These are phyloP conservation scores for Glycine latifolia DNA, from an alignment of 306 rosid species.

Conservation along the genomic window DNA sequence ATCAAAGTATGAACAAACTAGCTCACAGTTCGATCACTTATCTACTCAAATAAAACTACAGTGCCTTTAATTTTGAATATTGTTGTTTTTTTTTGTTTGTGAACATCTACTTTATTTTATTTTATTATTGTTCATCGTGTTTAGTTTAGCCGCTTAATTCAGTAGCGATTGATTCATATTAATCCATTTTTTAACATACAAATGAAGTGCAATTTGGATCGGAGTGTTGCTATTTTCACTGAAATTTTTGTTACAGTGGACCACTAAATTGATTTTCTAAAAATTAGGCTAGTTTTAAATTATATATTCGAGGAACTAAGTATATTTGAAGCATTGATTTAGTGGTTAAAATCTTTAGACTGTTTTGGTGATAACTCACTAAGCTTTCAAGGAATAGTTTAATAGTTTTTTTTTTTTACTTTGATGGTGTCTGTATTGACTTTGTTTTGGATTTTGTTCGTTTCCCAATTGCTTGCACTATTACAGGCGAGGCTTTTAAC, in stretches of 20 bases:
- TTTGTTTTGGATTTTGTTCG: background rate
- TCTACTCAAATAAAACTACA: slow-evolving; percentile 10
- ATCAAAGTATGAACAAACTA: slow-evolving; percentile 3
- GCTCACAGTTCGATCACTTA: slow-evolving; percentile 37
- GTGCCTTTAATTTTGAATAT: slow-evolving; percentile 13
- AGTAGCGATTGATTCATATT: slow-evolving; percentile 41
- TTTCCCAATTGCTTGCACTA: too few relatives aligned
- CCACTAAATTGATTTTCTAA: background rate
- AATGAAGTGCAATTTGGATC: background rate
- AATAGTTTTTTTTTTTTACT: background rate
- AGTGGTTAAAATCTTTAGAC: background rate
- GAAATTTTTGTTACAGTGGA: background rate
- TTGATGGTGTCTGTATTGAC: slow-evolving; percentile 7
- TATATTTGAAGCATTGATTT: background rate
- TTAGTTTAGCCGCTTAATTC: slow-evolving; percentile 37
- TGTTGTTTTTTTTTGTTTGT: background rate
- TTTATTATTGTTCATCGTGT: background rate
- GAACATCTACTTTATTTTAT: background rate
- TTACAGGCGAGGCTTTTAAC: too few relatives aligned
- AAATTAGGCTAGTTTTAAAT: background rate
- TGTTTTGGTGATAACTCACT: background rate
- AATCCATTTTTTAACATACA: background rate
- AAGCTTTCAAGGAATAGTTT: background rate
- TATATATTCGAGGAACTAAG: background rate
- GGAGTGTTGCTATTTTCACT: background rate